phyloP scores from a whole-genome alignment of 495 filamentous ascomycete genomes.

The Alectoria sarmentosa region DNA sequence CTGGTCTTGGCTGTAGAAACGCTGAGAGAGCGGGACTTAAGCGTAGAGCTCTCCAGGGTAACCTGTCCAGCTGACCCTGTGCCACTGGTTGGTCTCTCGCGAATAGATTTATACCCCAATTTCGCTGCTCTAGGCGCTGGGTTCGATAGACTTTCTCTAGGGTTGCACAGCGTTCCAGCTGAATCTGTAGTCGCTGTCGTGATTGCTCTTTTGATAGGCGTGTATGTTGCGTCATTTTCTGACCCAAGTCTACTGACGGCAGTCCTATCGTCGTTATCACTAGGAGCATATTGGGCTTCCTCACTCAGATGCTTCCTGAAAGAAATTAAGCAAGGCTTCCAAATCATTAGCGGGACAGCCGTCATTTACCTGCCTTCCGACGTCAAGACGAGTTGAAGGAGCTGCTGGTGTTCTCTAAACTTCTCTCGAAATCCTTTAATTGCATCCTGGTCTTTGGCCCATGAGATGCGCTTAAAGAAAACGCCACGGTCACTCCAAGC shows the following conservation, averaged over 20 bases:
- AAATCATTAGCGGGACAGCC: too few species aligned
- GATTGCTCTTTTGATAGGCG: not conserved
- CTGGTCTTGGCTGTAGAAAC: conserved; percentile 1
- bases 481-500: conserved; percentile 19
- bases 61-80: not conserved
- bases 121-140: not conserved
- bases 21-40: not conserved
- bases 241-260: not conserved
- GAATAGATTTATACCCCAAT: not conserved
- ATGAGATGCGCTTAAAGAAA: conserved; percentile 15
- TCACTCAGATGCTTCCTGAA: not conserved
- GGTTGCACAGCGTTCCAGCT: not conserved
- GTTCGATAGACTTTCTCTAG: not conserved
- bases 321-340: not conserved
- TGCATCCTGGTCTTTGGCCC: conserved; percentile 14
- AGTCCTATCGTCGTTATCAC: not conserved
- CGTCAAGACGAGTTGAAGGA: conserved; percentile 15
- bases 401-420: conserved; percentile 10
- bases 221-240: not conserved
- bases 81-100: not conserved
- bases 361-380: conserved; percentile 18
- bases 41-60: not conserved
- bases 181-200: conserved; percentile 2
- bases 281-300: not conserved
- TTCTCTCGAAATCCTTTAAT: conserved; percentile 14